phyloP scores from a whole-genome alignment of 2,329 filamentous ascomycete species.

The Cephalotrichum gorgonifer region DNA sequence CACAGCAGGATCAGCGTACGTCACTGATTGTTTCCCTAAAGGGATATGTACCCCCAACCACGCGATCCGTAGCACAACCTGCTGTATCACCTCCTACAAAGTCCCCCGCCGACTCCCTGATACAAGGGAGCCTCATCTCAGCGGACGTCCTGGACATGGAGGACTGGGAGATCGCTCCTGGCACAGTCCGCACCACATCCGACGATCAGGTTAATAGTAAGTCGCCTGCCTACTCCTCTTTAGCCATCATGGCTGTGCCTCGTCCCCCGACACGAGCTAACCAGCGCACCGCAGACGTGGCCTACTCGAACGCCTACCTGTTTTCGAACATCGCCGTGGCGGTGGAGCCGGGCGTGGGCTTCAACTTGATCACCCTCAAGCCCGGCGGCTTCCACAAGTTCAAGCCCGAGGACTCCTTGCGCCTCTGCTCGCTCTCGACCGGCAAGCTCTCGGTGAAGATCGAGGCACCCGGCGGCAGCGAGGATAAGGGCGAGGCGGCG shows the following conservation, averaged over 20 bases:
- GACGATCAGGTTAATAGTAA: slow-evolving; percentile 1
- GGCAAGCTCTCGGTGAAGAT: slow-evolving; percentile 30
- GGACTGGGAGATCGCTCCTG: slow-evolving; percentile 34
- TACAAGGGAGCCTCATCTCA: neutral
- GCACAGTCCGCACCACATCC: slow-evolving; percentile 18
- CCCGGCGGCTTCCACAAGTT: slow-evolving; percentile 24
- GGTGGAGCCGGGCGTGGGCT: slow-evolving; percentile 25
- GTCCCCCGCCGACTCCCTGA: neutral
- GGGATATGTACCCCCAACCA: neutral
- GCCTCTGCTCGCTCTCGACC: slow-evolving; percentile 26
- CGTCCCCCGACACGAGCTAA: neutral
- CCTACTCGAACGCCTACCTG: slow-evolving; percentile 31
- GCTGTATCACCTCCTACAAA: neutral
- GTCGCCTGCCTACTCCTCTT: neutral
- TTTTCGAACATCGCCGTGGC: slow-evolving; percentile 22
- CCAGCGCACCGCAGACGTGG: slow-evolving; percentile 24
- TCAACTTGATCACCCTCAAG: slow-evolving; percentile 29
- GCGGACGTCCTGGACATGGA: slow-evolving; percentile 23
- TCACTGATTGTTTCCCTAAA: neutral
- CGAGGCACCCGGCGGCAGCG: slow-evolving; percentile 8
- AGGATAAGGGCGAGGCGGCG: too few species aligned
- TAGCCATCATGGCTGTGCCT: too few species aligned
- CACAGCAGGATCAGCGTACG: neutral
- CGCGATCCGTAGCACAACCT: neutral
- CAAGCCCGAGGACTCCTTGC: slow-evolving; percentile 17